Evolutionary conservation across 495 filamentous ascomycete species (phyloP), one percentile per base, ranked within the genome.

Genomic region (Hyaloscypha variabilis): DNA sequence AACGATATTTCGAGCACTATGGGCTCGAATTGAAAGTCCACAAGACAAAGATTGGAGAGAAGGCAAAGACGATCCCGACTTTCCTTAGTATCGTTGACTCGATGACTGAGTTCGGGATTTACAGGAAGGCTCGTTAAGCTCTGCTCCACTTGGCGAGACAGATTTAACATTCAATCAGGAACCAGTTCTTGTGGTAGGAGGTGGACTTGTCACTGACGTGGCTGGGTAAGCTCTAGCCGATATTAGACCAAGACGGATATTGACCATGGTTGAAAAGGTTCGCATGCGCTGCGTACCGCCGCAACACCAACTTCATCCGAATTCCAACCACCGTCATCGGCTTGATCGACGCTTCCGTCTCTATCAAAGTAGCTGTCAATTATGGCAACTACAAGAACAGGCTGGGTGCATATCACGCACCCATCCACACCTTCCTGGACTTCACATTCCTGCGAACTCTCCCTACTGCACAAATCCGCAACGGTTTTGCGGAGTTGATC

Each of bases 321-420:
- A 75, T 89, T 36, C 87, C 87, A 6, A 89, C 87, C 6, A 89
- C 87, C 0, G 80, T 88, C 62, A 88, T 89, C 70, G 87, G 87
- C 29, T 74, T 90, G 60, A 89, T 90, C 62, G 87, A 89, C 70
- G 87, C 87, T 4, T 86, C 82, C 2, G 87, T 89, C 51, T 84
- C 80, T 42, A 88, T 89, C 73, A 88, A 87, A 66, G 83, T 87
- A 17, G 86, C 84, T 26, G 86, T 90, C 61, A 90, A 90, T 73
- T 84, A 89, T 60, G 83, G 82, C 65, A 81, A 84, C 64, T 85
- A 87, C 72, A 89, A 90, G 77, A 90, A 89, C 70, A 76, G 85
- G 5, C 79, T 89, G 2, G 87, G 87, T 6, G 87, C 87, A 11
- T 90, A 88, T 67, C 87, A 90, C 75, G 85, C 87, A 6, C 87